Conservation (phyloP, 768 basidiomycete species). For the Naematelia encephala region DNA sequence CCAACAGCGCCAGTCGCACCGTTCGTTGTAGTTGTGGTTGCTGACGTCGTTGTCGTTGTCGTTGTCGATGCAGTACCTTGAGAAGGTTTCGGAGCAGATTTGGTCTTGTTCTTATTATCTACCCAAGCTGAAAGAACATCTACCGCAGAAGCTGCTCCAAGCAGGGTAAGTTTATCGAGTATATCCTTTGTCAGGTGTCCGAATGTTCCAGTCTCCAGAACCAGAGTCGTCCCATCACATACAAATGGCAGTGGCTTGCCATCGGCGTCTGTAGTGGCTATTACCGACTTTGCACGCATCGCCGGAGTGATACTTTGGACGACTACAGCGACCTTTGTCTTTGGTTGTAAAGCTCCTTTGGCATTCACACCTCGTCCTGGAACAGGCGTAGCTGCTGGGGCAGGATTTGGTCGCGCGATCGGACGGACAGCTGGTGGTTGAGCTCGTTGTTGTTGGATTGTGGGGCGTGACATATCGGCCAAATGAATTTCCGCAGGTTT, state of each 20-base stretch:
- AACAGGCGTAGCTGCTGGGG: constrained; percentile 1
- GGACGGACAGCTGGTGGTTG: background rate
- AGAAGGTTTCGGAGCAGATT: constrained; percentile 9
- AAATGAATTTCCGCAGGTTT: constrained; percentile 12
- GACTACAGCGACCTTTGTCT: constrained; percentile 37
- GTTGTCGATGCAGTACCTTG: background rate
- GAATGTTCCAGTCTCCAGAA: constrained; percentile 36
- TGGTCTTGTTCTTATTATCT: constrained; percentile 37
- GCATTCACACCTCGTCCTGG: constrained; percentile 8
- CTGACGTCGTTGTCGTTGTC: background rate
- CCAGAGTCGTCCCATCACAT: constrained; percentile 34
- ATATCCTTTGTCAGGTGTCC: constrained; percentile 40
- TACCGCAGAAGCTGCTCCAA: constrained; percentile 40
- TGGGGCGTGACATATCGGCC: background rate
- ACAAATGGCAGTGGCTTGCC: constrained; percentile 42
- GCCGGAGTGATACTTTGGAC: constrained; percentile 38
- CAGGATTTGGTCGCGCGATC: constrained; percentile 1
- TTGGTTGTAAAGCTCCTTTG: constrained; percentile 29
- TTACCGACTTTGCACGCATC: constrained; percentile 30
- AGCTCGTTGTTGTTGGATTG: background rate
- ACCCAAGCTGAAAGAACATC: constrained; percentile 43
- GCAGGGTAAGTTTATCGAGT: constrained; percentile 30
- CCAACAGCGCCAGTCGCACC: background rate
- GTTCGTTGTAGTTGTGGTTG: background rate
- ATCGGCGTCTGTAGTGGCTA: constrained; percentile 30